Evolutionary conservation across 129 eudicot species (phyloP), one percentile per base, ranked within the genome.

Genomic region (Deinandra increscens): DNA sequence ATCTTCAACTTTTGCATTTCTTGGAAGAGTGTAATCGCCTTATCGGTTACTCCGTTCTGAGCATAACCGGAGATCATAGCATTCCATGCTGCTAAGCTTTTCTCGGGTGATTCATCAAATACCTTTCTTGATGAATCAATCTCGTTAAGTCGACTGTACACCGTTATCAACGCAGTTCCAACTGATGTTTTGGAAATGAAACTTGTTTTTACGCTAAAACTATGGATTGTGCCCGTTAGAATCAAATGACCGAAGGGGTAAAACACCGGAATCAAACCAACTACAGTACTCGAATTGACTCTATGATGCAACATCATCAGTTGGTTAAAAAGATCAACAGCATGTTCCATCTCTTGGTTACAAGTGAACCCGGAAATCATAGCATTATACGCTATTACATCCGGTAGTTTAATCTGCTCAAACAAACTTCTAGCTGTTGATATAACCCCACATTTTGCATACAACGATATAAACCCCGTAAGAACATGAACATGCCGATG

Each of bases 21-120:
- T 6, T 74, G 87, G 64, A 94, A 87, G 9, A 94, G 91, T 14
- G 91, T 69, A 36, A 89, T 78, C 12, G 99, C 99, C 78, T 60
- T 80, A 58, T 87, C 87, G 7, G 95, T 85, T 26, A 81, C 50
- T 33, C 99, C 99, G 79, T 90, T 89, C 65, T 94, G 99, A 20
- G 99, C 85, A 69, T 94, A 87, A 49, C 97, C 99, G 6, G 99
- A 94, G 26, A 94, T 89, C 99, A 94, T 94, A 39, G 99, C 92
- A 49, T 94, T 89, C 97, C 99, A 94, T 59, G 96, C 81, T 14
- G 86, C 91, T 59, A 94, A 68, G 73, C 88, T 81, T 75, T 84
- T 94, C 36, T 82, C 80, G 11, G 85, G 79, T 60, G 88, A 83
- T 74, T 89, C 97, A 69, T 94, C 87, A 29, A 94, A 94, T 33